Percentiles rank a stretch among this genome's conserved stretches.
Conservation (phyloP, 306 rosid species). For the Adenanthera pavonina region DNA sequence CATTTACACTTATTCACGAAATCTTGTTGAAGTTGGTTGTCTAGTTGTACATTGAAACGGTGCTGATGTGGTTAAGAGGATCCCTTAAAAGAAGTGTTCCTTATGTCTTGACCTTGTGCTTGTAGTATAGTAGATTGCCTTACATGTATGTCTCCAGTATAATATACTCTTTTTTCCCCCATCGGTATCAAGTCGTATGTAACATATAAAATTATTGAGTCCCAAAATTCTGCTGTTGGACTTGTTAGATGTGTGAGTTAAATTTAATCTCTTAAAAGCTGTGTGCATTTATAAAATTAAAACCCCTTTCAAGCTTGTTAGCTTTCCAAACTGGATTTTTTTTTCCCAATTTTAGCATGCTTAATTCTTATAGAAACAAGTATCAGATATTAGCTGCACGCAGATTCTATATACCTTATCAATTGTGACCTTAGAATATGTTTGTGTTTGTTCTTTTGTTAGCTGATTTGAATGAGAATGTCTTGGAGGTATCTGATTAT, state of each 20-base stretch:
- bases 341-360: neutral
- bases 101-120: neutral
- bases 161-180: neutral
- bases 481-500: slow-evolving; percentile 28
- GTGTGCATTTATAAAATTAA: neutral
- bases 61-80: slow-evolving; percentile 5
- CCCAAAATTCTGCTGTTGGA: neutral
- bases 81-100: slow-evolving; percentile 1
- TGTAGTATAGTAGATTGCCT: neutral
- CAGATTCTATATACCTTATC: slow-evolving; percentile 21
- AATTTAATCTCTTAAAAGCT: neutral
- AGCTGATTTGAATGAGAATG: neutral
- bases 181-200: neutral
- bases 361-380: neutral
- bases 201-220: neutral
- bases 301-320: slow-evolving; percentile 3
- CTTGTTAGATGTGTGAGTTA: neutral
- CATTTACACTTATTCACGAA: neutral
- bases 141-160: neutral
- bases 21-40: slow-evolving; percentile 14
- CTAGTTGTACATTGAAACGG: slow-evolving; percentile 3
- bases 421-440: neutral
- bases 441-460: neutral
- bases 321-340: neutral
- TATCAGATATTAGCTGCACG: slow-evolving; percentile 24